Base-by-base conservation (phyloP, 2,329 filamentous ascomycete genomes). In the Zasmidium cellare region DNA sequence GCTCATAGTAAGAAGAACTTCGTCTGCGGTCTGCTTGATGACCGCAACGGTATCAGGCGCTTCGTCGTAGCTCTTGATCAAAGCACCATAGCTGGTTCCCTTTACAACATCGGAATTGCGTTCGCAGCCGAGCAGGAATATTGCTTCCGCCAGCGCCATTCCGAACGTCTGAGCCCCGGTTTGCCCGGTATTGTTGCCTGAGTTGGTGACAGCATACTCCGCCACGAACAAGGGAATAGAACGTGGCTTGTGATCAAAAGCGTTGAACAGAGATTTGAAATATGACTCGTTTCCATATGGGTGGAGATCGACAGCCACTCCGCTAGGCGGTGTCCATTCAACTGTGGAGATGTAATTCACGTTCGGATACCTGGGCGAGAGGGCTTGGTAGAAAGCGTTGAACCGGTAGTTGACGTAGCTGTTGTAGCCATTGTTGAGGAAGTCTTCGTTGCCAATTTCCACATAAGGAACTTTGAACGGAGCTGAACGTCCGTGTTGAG, bases 381-480 rank as follows among this genome's bases (percentile, higher is more conserved):
- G 84, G 16, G 84, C 85, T 38, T 85, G 71, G 60, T 86, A 77
- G 72, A 88, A 86, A 64, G 79, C 74, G 3, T 79, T 76, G 69
- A 87, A 87, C 2, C 86, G 81, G 57, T 82, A 79, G 51, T 79
- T 77, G 65, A 22, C 67, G 65, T 65, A 75, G 47, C 52, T 67
- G 46, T 53, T 67, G 63, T 65, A 67, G 66, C 79, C 81, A 9
- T 56, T 63, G 24, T 77, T 79, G 3, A 87, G 79, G 76, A 82
- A 83, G 65, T 89, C 87, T 69, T 89, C 87, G 69, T 89, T 89
- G 58, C 87, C 87, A 46, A 89, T 74, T 71, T 89, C 87, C 54
- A 89, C 83, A 63, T 82, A 86, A 9, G 80, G 76, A 50, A 89
- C 77, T 25, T 70, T 75, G 74, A 84, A 89, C 0, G 87, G 86